Percentiles rank a stretch among this genome's conserved stretches.
Evolutionary conservation across 2,329 filamentous ascomycete genomes (phyloP).

Genomic region (Diaporthe ilicicola): DNA sequence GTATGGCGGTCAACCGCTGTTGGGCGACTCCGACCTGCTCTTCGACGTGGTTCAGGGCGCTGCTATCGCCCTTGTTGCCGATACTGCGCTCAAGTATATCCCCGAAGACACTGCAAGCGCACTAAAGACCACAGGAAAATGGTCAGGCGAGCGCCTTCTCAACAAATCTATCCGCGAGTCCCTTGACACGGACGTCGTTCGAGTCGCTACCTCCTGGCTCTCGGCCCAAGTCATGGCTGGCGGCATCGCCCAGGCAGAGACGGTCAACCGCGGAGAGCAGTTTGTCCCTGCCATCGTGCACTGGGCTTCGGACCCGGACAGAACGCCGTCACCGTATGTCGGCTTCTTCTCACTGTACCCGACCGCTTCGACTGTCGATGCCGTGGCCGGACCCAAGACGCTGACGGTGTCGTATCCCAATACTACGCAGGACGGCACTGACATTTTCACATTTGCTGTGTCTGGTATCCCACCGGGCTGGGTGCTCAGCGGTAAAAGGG

Average conservation of each 20-base stretch:
- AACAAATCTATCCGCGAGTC: conserved; percentile 47
- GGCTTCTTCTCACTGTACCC: conserved; percentile 52
- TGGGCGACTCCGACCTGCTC: conserved; percentile 49
- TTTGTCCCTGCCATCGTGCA: conserved; percentile 56
- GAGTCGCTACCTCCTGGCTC: conserved; percentile 51
- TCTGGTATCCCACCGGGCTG: conserved; percentile 49
- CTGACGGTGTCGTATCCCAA: conserved; percentile 50
- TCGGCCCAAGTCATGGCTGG: conserved; percentile 54
- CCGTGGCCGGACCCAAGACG: conserved; percentile 45
- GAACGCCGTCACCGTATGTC: conserved; percentile 49
- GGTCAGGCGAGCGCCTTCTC: conserved; percentile 46
- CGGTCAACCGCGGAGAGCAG: conserved; percentile 47
- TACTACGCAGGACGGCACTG: conserved; percentile 47
- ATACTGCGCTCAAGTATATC: conserved; percentile 42
- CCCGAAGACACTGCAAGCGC: conserved; percentile 39
- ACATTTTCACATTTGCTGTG: conserved; percentile 50
- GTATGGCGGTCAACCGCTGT: conserved; percentile 47
- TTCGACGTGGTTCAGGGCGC: conserved; percentile 52
- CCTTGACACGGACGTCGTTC: conserved; percentile 41
- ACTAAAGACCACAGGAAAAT: conserved; percentile 43
- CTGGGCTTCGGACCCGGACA: conserved; percentile 51
- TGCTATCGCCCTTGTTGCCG: conserved; percentile 49
- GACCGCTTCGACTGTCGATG: conserved; percentile 51
- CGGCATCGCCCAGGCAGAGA: conserved; percentile 47
- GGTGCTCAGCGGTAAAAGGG: conserved; percentile 42